Base-by-base conservation (phyloP, 2,329 filamentous ascomycete genomes). In the Septoria linicola region DNA sequence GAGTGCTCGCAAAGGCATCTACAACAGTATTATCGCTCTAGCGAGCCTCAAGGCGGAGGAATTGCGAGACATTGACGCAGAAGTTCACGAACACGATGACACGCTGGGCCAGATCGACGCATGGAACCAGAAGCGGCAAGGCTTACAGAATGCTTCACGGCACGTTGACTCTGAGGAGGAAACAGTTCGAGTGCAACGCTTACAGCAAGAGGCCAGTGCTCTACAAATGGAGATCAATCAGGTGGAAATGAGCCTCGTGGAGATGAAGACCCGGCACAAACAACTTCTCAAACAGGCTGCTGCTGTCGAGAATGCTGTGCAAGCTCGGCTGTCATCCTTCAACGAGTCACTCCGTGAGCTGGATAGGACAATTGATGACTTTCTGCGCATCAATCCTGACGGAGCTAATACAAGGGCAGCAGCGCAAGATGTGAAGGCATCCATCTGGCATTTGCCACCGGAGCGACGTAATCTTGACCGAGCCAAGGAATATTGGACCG, bases 261-360 rank as follows among this genome's bases (percentile, higher is more conserved):
- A 76, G 2, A 74, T 89, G 70, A 81, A 81, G 60, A 78, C 76
- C 40, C 75, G 80, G 21, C 81, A 83, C 58, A 73, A 77, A n/a
- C 78, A 76, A 64, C 68, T 90, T 0, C 70, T 79, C 54, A 76
- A 76, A 2, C 77, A 81, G 61, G 80, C 88, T 39, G 75, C 80
- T 5, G 81, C 85, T 49, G 76, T 82, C 1, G 77, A 78, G 56
- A 89, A 84, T 59, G 77, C 78, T 47, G 75, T 84, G 31, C 86
- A 89, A 65, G 83, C 86, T 1, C 82, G 82, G n/a, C 67, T 89
- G 11, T 87, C 84, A 49, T 84, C 85, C 0, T 90, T 89, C 66
- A 80, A 78, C 16, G 80, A 83, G 1, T 84, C 85, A 3, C 70
- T 89, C 30, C 79, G 74, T 49, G 80, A 88, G 47, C 77, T 88